These are phyloP conservation scores for Styphnolobium japonicum DNA, from an alignment of 306 rosid genomes.

Conservation along the genomic window DNA sequence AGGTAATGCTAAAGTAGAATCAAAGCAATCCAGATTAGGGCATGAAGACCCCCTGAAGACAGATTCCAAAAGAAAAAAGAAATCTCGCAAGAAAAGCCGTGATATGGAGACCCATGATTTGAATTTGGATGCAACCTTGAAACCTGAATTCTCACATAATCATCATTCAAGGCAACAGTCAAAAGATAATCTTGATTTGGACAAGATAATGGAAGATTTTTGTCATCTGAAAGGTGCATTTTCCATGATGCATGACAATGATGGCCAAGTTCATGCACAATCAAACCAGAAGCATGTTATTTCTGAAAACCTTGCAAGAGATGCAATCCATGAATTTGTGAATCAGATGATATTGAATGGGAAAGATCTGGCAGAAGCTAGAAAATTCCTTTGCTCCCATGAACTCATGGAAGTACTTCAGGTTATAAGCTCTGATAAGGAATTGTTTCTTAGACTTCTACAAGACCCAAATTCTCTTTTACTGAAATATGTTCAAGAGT, in stretches of 20 bases:
- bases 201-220: slow-evolving; percentile 76
- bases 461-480: slow-evolving; percentile 76
- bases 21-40: slow-evolving; percentile 34
- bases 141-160: slow-evolving; percentile 38
- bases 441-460: slow-evolving; percentile 59
- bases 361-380: slow-evolving; percentile 55
- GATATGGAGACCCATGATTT: slow-evolving; percentile 56
- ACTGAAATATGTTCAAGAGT: slow-evolving; percentile 60
- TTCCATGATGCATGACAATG: slow-evolving; percentile 34
- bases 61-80: slow-evolving; percentile 51
- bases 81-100: slow-evolving; percentile 57
- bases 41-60: slow-evolving; percentile 30
- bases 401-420: slow-evolving; percentile 69
- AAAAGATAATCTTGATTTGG: slow-evolving; percentile 44
- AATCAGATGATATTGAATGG: slow-evolving; percentile 54
- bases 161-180: slow-evolving; percentile 46
- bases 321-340: slow-evolving; percentile 56
- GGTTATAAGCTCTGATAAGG: slow-evolving; percentile 76
- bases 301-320: slow-evolving; percentile 55
- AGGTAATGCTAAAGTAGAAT: slow-evolving; percentile 37
- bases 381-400: slow-evolving; percentile 46
- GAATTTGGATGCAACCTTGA: slow-evolving; percentile 39
- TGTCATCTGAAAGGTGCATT: slow-evolving; percentile 47
- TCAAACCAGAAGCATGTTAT: slow-evolving; percentile 43
- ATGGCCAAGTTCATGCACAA: slow-evolving; percentile 40